These are phyloP conservation scores for Cladosporium sp. DNA, from an alignment of 2,329 filamentous ascomycete species.

Conservation along the genomic window DNA sequence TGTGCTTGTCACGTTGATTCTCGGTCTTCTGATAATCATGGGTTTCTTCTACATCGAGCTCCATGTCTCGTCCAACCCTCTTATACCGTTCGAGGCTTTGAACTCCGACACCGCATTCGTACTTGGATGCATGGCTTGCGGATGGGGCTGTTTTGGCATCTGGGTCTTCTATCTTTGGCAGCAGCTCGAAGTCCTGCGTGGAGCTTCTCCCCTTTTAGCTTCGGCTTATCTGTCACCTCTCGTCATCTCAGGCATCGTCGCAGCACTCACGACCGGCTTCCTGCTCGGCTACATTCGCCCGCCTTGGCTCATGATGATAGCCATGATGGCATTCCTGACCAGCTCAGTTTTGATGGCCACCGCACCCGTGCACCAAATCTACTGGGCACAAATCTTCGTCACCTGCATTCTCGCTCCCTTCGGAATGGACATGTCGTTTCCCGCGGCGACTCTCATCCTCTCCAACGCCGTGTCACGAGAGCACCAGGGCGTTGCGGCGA, in stretches of 20 bases:
- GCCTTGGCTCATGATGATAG: conserved; percentile 34
- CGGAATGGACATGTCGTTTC: conserved; percentile 64
- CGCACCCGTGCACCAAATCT: conserved; percentile 52
- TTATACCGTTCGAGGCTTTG: conserved; percentile 26
- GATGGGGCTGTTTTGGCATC: conserved; percentile 32
- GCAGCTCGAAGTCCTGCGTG: conserved; percentile 31
- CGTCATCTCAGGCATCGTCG: conserved; percentile 32
- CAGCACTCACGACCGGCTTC: conserved; percentile 33
- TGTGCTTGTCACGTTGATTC: conserved; percentile 26
- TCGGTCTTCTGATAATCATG: conserved; percentile 25
- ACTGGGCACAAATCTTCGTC: conserved; percentile 62
- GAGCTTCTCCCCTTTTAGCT: conserved; percentile 29
- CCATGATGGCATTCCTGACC: conserved; percentile 38
- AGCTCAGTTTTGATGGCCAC: conserved; percentile 40
- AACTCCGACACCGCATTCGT: conserved; percentile 25
- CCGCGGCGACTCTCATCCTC: conserved; percentile 57
- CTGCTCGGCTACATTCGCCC: conserved; percentile 35
- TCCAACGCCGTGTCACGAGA: conserved; percentile 46
- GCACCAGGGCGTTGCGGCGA: conserved; percentile 50
- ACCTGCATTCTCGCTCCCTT: conserved; percentile 47
- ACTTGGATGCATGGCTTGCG: conserved; percentile 19
- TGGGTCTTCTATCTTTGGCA: conserved; percentile 32
- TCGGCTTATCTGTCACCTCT: conserved; percentile 32
- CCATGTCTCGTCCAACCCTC: conserved; percentile 14
- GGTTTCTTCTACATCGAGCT: conserved; percentile 29